Percentiles rank a stretch among this genome's conserved stretches.
Evolutionary conservation across 176 grass and related monocot species (phyloP).

Genomic region (Cenchrus americanus): DNA sequence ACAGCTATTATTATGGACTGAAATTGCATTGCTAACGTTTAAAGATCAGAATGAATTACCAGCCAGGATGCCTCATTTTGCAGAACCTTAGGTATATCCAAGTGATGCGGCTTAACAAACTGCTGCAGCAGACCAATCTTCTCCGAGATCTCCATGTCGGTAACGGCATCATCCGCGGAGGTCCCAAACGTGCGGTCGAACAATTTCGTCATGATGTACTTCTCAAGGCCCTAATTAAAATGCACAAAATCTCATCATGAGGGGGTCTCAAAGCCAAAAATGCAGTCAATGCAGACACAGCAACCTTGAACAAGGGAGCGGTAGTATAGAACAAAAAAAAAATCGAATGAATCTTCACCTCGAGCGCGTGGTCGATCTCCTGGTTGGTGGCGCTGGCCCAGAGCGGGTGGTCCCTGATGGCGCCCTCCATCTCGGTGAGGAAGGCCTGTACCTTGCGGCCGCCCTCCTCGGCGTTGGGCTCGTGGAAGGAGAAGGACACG

Average conservation of each 20-base stretch:
- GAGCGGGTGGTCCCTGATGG: conserved; percentile 72
- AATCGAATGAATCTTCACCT: conserved; percentile 48
- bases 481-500: conserved; percentile 63
- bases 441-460: conserved; percentile 71
- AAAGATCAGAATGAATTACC: conserved; percentile 46
- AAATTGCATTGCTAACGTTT: neutral
- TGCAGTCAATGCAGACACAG: neutral
- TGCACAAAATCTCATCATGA: neutral
- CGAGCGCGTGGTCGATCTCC: conserved; percentile 84
- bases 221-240: conserved; percentile 80
- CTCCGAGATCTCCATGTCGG: conserved; percentile 65
- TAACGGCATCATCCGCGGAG: conserved; percentile 53
- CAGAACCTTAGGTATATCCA: conserved; percentile 81
- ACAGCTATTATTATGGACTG: neutral
- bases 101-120: conserved; percentile 86
- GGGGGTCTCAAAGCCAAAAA: neutral
- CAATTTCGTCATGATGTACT: conserved; percentile 91
- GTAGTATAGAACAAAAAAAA: conserved; percentile 6
- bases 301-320: neutral
- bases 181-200: conserved; percentile 70
- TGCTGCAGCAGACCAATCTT: conserved; percentile 79
- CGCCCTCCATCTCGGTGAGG: conserved; percentile 64
- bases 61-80: conserved; percentile 86
- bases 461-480: conserved; percentile 58
- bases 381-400: conserved; percentile 73